Evolutionary conservation across 2,329 filamentous ascomycete species (phyloP).

Genomic region (Colletotrichum liriopes): DNA sequence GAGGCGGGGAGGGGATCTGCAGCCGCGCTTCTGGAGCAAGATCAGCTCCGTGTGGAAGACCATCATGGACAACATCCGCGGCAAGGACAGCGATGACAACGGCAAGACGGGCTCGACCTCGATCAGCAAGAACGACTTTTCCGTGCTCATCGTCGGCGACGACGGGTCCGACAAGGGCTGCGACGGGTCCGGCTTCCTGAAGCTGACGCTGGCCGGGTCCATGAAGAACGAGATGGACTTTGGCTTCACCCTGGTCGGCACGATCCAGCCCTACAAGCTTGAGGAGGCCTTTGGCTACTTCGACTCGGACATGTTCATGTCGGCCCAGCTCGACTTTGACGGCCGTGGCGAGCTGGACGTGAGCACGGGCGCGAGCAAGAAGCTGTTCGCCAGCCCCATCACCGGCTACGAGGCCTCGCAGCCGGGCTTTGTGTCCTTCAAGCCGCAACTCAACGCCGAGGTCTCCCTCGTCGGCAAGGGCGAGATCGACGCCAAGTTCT

Average conservation of each 20-base stretch:
- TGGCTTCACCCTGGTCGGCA: slow-evolving; percentile 6
- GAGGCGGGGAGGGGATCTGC: not conserved
- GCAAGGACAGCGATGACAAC: slow-evolving; percentile 7
- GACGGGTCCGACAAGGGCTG: not conserved
- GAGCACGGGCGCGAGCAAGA: slow-evolving; percentile 1
- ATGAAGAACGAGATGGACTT: slow-evolving; percentile 5
- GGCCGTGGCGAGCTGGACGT: slow-evolving; percentile 1
- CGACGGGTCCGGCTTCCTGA: slow-evolving; percentile 10
- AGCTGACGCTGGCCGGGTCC: slow-evolving; percentile 5
- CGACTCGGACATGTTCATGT: slow-evolving; percentile 16
- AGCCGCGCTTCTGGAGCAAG: slow-evolving; percentile 21
- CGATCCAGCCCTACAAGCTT: not conserved
- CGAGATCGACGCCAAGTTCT: not conserved
- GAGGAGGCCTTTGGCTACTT: slow-evolving; percentile 18
- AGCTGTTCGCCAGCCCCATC: slow-evolving; percentile 6
- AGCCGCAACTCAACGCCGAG: slow-evolving; percentile 4
- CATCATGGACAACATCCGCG: slow-evolving; percentile 9
- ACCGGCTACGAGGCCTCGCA: slow-evolving; percentile 14
- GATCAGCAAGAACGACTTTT: not conserved
- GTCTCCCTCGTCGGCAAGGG: not conserved
- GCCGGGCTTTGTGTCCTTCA: slow-evolving; percentile 16
- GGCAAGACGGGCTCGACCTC: not conserved
- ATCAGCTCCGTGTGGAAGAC: slow-evolving; percentile 11
- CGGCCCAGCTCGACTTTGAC: slow-evolving; percentile 2
- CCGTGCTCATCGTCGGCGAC: not conserved